Conservation (phyloP, 768 basidiomycete genomes). For the Leccinum rimulosum region DNA sequence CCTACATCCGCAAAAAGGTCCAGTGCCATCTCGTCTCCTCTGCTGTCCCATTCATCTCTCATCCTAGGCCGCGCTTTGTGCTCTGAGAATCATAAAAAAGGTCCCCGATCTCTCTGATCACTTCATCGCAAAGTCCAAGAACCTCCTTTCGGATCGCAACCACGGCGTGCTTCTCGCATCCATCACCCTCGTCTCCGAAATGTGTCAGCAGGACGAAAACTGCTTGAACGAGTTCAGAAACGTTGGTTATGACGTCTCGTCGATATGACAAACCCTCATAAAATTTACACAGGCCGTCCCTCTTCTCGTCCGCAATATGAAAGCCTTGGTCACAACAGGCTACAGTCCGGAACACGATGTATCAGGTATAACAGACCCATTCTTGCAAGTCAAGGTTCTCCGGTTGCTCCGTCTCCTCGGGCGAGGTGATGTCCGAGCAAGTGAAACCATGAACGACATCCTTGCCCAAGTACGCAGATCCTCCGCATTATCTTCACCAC, state of each 20-base stretch:
- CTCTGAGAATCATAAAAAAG: constrained; percentile 89
- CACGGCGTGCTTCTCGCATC: constrained; percentile 95
- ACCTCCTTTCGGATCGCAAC: constrained; percentile 90
- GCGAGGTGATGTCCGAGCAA: constrained; percentile 77
- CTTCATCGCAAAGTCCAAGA: constrained; percentile 84
- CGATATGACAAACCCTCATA: constrained; percentile 5
- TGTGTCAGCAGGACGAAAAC: constrained; percentile 77
- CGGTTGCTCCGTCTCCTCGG: constrained; percentile 88
- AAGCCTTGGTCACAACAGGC: constrained; percentile 91
- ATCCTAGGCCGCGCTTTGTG: constrained; percentile 87
- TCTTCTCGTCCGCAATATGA: constrained; percentile 90
- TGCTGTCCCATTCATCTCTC: neutral
- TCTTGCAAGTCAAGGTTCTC: constrained; percentile 91
- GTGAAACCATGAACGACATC: constrained; percentile 98
- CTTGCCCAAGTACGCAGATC: constrained; percentile 71
- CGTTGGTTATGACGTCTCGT: constrained; percentile 43
- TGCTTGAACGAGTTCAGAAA: constrained; percentile 87
- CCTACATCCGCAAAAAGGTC: constrained; percentile 99
- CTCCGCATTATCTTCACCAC: neutral
- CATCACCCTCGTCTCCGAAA: constrained; percentile 92
- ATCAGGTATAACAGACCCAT: constrained; percentile 97
- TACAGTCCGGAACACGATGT: constrained; percentile 99
- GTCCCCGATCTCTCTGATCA: constrained; percentile 96
- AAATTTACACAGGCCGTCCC: constrained; percentile 71
- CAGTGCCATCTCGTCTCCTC: neutral